phyloP scores from a whole-genome alignment of 371 early-diverging fungal species.

The Haplosporangium sp. region DNA sequence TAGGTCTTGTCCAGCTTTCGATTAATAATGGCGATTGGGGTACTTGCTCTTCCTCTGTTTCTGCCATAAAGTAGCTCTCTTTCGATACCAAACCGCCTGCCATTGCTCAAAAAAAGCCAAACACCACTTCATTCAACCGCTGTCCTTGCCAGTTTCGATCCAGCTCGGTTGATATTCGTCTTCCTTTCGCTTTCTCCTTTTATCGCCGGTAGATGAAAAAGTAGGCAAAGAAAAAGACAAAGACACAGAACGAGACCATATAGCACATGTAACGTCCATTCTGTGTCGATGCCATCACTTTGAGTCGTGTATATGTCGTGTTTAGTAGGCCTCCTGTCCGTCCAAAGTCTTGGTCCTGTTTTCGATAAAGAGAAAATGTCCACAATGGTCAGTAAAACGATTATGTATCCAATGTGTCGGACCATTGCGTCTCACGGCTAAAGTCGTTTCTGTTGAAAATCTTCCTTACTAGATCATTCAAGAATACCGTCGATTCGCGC shows the following conservation, averaged over 20 bases:
- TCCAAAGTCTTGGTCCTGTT: conserved; percentile 59
- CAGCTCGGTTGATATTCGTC: background rate
- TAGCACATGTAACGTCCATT: conserved; percentile 67
- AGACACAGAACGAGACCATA: conserved; percentile 60
- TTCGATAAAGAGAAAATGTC: background rate
- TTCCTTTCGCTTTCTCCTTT: too few species aligned
- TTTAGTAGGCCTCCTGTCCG: conserved; percentile 60
- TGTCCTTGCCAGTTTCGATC: background rate
- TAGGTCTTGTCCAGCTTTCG: too few species aligned
- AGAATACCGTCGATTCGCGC: conserved; percentile 42
- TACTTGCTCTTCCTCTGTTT: too few species aligned
- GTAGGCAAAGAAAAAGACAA: conserved; percentile 59
- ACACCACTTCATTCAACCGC: too few species aligned
- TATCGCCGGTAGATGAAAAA: conserved; percentile 50
- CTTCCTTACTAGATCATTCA: conserved; percentile 30
- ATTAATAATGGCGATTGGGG: too few species aligned
- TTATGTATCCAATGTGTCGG: too few species aligned
- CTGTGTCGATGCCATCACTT: conserved; percentile 59
- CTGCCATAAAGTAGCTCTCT: too few species aligned
- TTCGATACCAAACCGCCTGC: too few species aligned
- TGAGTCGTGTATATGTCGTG: conserved; percentile 58
- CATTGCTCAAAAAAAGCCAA: too few species aligned
- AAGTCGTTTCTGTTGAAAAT: too few species aligned
- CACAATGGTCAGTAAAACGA: too few species aligned
- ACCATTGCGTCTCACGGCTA: too few species aligned